Base-by-base conservation (phyloP, 331 rosid species). In the Telfairia occidentalis region DNA sequence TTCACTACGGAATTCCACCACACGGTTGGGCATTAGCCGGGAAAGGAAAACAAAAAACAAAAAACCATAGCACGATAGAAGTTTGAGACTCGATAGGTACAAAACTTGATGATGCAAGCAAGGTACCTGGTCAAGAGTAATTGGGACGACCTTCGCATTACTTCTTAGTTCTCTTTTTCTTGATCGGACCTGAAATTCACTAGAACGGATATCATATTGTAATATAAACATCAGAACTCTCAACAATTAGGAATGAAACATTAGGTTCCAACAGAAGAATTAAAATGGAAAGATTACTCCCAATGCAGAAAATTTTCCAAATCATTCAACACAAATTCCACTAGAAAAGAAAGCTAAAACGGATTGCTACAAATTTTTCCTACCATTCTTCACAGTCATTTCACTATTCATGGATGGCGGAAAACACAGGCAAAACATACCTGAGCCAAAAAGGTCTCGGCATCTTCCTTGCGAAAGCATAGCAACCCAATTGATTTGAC, bases 381-480 rank as follows among this genome's bases (percentile, higher is more conserved):
- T 29, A 24, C 49, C 8, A 29, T 66, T 42, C 52, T 13, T 13
- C 24, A 5, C 15, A 13, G 7, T 45, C 21, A 71, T 32, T 43
- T 43, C 38, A n/a, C 35, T 32, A 10, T 30, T n/a, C 37, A 23
- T 11, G 3, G 1, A 24, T n/a, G 46, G 23, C 2, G 28, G 15
- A 13, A 64, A 35, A 1, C 30, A 5, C 30, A 13, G 15, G 43
- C 80, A 32, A 21, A 43, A 45, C 76, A 73, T 61, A 90, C 97
- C 75, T 91, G 97, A 80, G 98, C 91, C 48, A 93, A 94, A 78
- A 91, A 89, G 45, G 97, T 86, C 79, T 93, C 91, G 21, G 97
- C 98, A 61, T 93, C 98, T 78, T 93, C 97, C 66, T 85, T 91
- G 76, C 96, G 97, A 79, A 91, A 94, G 87, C 98, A 94, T 11